A percentile compares a stretch with the other conserved stretches of the same genome.
phyloP scores from a whole-genome alignment of 495 filamentous ascomycete species.

The Sphaerosporella brunnea region DNA sequence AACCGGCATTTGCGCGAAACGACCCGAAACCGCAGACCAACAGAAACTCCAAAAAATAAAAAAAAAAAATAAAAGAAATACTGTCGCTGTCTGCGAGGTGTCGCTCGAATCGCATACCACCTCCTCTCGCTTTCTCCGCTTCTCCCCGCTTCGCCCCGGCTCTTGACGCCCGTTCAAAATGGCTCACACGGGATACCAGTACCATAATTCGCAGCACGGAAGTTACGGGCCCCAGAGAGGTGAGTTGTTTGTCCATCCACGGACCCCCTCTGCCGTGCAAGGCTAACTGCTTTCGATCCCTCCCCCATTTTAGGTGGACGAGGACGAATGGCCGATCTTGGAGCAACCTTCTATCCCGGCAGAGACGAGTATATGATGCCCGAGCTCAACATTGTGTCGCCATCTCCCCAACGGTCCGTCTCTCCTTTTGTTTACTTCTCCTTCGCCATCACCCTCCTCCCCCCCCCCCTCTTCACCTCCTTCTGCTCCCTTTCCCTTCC shows the following conservation, averaged over 20 bases:
- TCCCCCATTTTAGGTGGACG: neutral
- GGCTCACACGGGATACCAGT: too few species aligned
- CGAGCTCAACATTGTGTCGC: slow-evolving; percentile 55
- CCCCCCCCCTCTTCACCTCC: slow-evolving; percentile 6
- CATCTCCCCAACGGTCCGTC: slow-evolving; percentile 74
- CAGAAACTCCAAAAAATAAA: too few species aligned
- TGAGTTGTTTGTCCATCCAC: neutral
- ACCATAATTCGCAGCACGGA: neutral
- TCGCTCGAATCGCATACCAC: too few species aligned
- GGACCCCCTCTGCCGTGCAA: neutral
- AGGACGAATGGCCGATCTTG: slow-evolving; percentile 28
- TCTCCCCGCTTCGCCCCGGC: too few species aligned
- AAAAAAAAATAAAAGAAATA: too few species aligned
- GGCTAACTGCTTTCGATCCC: slow-evolving; percentile 4
- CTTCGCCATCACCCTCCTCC: slow-evolving; percentile 8
- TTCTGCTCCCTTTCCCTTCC: slow-evolving; percentile 10
- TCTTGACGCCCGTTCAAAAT: too few species aligned
- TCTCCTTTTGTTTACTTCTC: slow-evolving; percentile 10
- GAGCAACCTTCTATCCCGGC: slow-evolving; percentile 82
- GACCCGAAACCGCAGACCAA: too few species aligned
- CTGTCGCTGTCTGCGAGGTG: too few species aligned
- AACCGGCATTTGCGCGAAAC: too few species aligned
- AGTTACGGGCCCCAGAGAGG: neutral
- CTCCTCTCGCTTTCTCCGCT: too few species aligned
- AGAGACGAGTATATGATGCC: slow-evolving; percentile 61